These are phyloP conservation scores for Fusarium sublunatum DNA, from an alignment of 2,329 filamentous ascomycete species.

Conservation along the genomic window DNA sequence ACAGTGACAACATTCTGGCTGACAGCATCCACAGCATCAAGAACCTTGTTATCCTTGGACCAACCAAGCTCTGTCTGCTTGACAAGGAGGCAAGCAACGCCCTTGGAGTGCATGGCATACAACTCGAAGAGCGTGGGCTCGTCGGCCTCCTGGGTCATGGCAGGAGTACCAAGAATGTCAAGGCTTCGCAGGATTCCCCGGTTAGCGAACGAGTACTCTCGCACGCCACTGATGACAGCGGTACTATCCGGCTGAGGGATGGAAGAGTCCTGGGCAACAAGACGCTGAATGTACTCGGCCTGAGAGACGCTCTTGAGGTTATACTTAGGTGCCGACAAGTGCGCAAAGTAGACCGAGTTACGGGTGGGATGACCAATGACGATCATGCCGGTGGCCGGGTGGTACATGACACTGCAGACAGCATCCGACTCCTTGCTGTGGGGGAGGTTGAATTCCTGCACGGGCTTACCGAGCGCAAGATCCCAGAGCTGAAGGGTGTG, in stretches of 20 bases:
- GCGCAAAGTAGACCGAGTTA: constrained; percentile 97
- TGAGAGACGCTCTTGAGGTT: constrained; percentile 85
- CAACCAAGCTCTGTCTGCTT: constrained; percentile 92
- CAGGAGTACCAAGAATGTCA: constrained; percentile 82
- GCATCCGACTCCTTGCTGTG: constrained; percentile 96
- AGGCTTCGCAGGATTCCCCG: constrained; percentile 90
- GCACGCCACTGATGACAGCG: constrained; percentile 95
- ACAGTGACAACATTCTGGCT: constrained; percentile 80
- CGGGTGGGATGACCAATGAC: constrained; percentile 95
- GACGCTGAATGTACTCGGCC: constrained; percentile 84
- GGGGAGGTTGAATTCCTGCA: constrained; percentile 96
- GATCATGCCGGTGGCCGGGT: constrained; percentile 91
- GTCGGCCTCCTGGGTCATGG: constrained; percentile 70
- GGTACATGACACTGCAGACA: constrained; percentile 97
- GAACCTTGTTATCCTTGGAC: constrained; percentile 89
- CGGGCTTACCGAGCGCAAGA: constrained; percentile 91
- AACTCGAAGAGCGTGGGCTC: constrained; percentile 89
- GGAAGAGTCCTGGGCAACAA: constrained; percentile 76
- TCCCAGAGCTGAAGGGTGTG: constrained; percentile 99
- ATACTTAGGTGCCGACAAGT: constrained; percentile 94
- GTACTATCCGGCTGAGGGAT: constrained; percentile 92
- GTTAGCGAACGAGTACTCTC: constrained; percentile 91
- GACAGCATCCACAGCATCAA: constrained; percentile 80
- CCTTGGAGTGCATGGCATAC: constrained; percentile 97
- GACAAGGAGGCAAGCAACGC: constrained; percentile 89